Evolutionary conservation across 208 protist genomes (phyloP), one percentile per base, ranked within the genome.

Genomic region (Wallacemonas sp.): DNA sequence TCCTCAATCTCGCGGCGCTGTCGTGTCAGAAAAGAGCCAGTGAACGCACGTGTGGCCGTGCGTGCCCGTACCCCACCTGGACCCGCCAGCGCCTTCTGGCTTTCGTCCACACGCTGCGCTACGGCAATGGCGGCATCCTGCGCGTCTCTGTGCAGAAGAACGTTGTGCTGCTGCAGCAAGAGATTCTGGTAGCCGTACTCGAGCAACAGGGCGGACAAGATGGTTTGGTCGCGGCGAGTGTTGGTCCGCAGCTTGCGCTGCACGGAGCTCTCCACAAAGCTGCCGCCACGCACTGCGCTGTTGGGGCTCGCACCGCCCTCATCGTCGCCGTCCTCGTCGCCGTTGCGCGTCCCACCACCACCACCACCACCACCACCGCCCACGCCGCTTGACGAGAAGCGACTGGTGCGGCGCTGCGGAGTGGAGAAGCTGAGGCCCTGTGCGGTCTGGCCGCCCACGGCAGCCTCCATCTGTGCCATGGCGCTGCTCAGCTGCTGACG

Each of bases 1-100:
- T 81, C 65, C 65, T 90, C 87, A 18, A 93, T 69, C 49, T 86
- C 74, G 3, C 76, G 63, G 12, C 87, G 75, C 65, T 93, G 83
- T 57, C 74, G 73, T 44, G 81, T 78, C 44, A 93, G 54, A 48
- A 87, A 54, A n/a, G 87, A 89, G 12, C 79, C 79, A 2, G 44
- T 46, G 16, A 22, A 39, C 42, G 36, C 50, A 33, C 45, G 7
- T 3, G 28, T 39, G 14, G 26, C 48, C 10, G 14, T 22, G 23
- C 48, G 57, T 10, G 25, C 33, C 3, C 52, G 52, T 3, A 25
- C 31, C 14, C 52, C 52, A 25, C 52, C n/a, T 0, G 52, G n/a
- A 8, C 59, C 10, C 28, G 14, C 5, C 14, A 32, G 4, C 23
- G 8, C 38, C 42, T 39, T 5, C 3, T 68, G 46, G 32, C 70